A percentile compares a stretch with the other conserved stretches of the same genome.
These are phyloP conservation scores for Stropharia rugosoannulata DNA, from an alignment of 768 basidiomycete genomes.

Conservation along the genomic window DNA sequence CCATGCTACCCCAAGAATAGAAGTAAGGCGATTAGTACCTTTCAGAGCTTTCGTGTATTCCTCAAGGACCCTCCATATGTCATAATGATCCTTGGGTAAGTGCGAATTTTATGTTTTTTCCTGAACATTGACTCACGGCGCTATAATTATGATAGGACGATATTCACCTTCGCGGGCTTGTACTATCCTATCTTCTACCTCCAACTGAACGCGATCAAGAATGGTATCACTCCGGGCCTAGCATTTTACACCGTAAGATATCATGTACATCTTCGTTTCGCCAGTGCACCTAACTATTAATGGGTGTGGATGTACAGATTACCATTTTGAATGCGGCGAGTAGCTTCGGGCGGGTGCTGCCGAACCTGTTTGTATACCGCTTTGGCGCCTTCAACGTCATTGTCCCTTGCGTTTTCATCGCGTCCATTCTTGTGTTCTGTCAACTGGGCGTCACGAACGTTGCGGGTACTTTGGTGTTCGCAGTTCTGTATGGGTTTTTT, in stretches of 20 bases:
- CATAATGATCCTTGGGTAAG: slow-evolving; percentile 38
- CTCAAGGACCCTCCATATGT: slow-evolving; percentile 44
- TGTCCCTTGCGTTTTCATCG: slow-evolving; percentile 28
- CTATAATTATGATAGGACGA: slow-evolving; percentile 23
- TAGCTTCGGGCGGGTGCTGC: slow-evolving; percentile 44
- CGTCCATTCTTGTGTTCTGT: slow-evolving; percentile 39
- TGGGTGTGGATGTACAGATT: slow-evolving; percentile 28
- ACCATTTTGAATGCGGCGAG: slow-evolving; percentile 52
- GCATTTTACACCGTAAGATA: slow-evolving; percentile 55
- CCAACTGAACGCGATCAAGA: slow-evolving; percentile 50
- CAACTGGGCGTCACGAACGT: slow-evolving; percentile 37
- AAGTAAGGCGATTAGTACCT: slow-evolving; percentile 26
- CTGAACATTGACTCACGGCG: neutral
- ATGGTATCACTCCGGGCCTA: slow-evolving; percentile 42
- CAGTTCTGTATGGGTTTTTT: slow-evolving; percentile 46
- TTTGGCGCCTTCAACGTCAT: slow-evolving; percentile 43
- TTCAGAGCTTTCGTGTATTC: slow-evolving; percentile 31
- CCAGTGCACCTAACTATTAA: neutral
- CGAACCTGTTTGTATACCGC: slow-evolving; percentile 38
- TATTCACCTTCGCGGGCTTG: slow-evolving; percentile 34
- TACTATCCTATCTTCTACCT: slow-evolving; percentile 57
- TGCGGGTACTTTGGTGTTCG: slow-evolving; percentile 36
- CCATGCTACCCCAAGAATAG: slow-evolving; percentile 40
- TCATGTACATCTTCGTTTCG: neutral
- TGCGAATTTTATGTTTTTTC: neutral